Base-by-base conservation (phyloP, 176 grass and related monocot genomes). In the Panicum miliaceum region DNA sequence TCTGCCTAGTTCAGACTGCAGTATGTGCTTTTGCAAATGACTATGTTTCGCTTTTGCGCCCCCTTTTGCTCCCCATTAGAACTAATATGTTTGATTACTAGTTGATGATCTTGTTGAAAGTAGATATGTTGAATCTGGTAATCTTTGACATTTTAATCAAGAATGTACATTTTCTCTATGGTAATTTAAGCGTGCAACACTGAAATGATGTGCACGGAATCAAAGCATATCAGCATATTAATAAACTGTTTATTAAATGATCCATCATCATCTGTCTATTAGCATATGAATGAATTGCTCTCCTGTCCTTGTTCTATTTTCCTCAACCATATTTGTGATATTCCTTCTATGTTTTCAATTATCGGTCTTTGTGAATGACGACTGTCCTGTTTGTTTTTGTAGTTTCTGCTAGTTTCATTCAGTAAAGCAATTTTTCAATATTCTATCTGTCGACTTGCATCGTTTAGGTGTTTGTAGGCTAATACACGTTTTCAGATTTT, bases 11-110 rank as follows among this genome's bases (percentile, higher is more conserved):
- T 32, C 29, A 41, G 74, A 69, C 34, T 41, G 67, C 40, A 43
- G 85, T 41, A 84, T 80, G 63, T 86, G 43, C 76, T 86, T 13
- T 77, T 9, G 5, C 46, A 65, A 82, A 18, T 73, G 37, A 73
- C 7, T 59, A 38, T 35, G 8, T 46, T 76, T 71, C 29, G 2
- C 43, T 8, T 27, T 78, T 29, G 15, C 4, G 4, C 78, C 9
- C 58, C 57, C 60, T 67, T 50, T 68, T 35, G 65, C 67, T 52
- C 48, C 16, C n/a, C 9, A 79, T 60, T 48, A 43, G 19, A 83
- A 26, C 54, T 87, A 73, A 19, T 85, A 43, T 71, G 8, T 42
- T 64, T 79, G 19, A 61, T 60, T 37, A 36, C 58, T 79, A 73
- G 75, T 65, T 75, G 46, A 84, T 40, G 27, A 43, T 29, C 36